Base-by-base conservation (phyloP, 768 basidiomycete genomes). In the Termitomyces heimii region DNA sequence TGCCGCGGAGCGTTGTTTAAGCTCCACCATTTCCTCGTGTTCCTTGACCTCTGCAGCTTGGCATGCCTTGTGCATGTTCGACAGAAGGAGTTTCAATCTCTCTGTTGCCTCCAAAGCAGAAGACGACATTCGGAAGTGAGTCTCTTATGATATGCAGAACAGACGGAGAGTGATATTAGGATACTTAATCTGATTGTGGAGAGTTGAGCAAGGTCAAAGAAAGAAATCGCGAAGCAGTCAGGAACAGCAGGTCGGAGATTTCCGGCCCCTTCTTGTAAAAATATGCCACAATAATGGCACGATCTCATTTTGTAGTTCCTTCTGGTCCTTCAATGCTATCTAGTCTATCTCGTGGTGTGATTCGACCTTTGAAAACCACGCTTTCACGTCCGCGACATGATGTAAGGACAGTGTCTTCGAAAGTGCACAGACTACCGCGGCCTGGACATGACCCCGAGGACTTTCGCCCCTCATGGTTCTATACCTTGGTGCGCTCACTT, bases 381-480 rank as follows among this genome's bases (percentile, higher is more conserved):
- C 26, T 54, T 1, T 14, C 57, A 34, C 60, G 45, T 35, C 48
- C 56, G 14, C 53, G 29, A 18, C 6, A 50, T 9, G 8, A 18
- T 14, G 34, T 46, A 34, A 62, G 60, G 57, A 44, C 52, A 5
- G 44, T 57, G 8, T 60, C 61, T 18, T 56, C 60, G n/a, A 64
- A 64, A 49, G 60, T 66, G 16, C 61, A 65, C 14, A 56, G 35
- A 7, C 26, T 60, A 16, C 63, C 64, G 18, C 46, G 18, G 10
- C 29, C 60, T 48, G 54, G 59, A 10, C 63, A 67, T 20, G 68
- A 65, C 9, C 54, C 48, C 12, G 63, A 67, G 20, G 84, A 85
- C 65, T 81, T 82, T 63, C 75, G 84, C 49, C 82, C 84, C 34
- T 75, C 80, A 44, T 85, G 84, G 84, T 77, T 84, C 43, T 85